Percentiles rank a stretch among this genome's conserved stretches.
phyloP scores from a whole-genome alignment of 2,329 filamentous ascomycete genomes.

The Phyllosticta citribraziliensis region DNA sequence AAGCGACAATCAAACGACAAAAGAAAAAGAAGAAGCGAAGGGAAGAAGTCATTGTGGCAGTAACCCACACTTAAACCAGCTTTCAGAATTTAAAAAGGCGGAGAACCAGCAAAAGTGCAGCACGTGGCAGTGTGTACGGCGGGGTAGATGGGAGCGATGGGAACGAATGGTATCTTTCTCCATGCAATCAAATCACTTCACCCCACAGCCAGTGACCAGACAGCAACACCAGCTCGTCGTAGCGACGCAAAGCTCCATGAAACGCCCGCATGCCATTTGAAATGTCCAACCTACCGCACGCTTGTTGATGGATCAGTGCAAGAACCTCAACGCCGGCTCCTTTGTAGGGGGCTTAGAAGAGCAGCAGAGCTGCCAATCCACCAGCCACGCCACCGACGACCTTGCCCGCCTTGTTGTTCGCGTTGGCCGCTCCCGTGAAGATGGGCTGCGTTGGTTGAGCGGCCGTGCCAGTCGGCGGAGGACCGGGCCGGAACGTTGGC shows the following conservation, averaged over 20 bases:
- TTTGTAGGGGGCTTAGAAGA: not conserved
- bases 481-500: constrained; percentile 13
- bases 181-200: not conserved
- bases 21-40: not conserved
- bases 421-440: constrained; percentile 24
- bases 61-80: not conserved
- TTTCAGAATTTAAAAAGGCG: not conserved
- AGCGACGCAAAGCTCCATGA: not conserved
- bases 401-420: constrained; percentile 14
- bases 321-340: not conserved
- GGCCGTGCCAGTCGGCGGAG: constrained; percentile 18
- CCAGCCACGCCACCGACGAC: constrained; percentile 3
- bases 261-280: not conserved
- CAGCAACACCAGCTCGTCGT: not conserved
- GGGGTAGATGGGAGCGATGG: not conserved
- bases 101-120: not conserved
- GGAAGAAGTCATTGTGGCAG: not conserved
- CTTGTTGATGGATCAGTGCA: not conserved
- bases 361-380: constrained; percentile 6
- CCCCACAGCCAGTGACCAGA: not conserved
- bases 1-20: not conserved
- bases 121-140: not conserved
- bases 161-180: not conserved
- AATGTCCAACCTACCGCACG: not conserved
- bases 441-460: constrained; percentile 17